Base-by-base conservation (phyloP, 2,329 filamentous ascomycete species). In the Lachnellula arida region DNA sequence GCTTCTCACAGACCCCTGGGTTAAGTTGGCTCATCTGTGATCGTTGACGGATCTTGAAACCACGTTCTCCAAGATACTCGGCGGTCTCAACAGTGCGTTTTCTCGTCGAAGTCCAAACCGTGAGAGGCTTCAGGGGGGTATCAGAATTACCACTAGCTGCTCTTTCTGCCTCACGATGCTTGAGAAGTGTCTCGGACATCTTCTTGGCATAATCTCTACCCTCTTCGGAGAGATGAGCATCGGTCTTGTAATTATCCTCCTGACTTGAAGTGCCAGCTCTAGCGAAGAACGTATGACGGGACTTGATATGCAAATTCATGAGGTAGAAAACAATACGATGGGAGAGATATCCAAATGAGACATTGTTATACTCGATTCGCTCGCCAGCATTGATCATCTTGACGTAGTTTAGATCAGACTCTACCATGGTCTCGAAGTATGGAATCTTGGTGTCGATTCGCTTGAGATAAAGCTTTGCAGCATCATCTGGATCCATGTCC, bases 361-460 rank as follows among this genome's bases (percentile, higher is more conserved):
- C 89, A 64, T 97, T 97, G 76, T 99, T 99, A 73, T 97, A 93
- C 65, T 93, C 88, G 68, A 99, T 88, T 63, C 91, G 86, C 68
- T 93, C 85, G 46, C 94, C 94, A 7, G 94, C 94, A 65, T 99
- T 99, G 71, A 97, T 96, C 93, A 99, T 97, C 77, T 96, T 97
- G 75, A 99, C 93, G 75, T 93, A 99, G 71, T 97, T 96, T 60
- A 99, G 80, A 63, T 97, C 92, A 32, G 81, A 80, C 72, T 99
- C 94, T 66, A 92, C 82, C 91, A 99, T 97, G 1, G 91, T 96
- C 75, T 99, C 92, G 65, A 96, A 99, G 57, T 93, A 87, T 19
- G 94, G 94, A 57, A 99, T 99, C 64, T 94, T 90, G 65, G 89
- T 87, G 60, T 91, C 86, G 68, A 99, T 97, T 50, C 94, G 86